Conservation (phyloP, 345 rosid species). For the Sisymbrium irio region DNA sequence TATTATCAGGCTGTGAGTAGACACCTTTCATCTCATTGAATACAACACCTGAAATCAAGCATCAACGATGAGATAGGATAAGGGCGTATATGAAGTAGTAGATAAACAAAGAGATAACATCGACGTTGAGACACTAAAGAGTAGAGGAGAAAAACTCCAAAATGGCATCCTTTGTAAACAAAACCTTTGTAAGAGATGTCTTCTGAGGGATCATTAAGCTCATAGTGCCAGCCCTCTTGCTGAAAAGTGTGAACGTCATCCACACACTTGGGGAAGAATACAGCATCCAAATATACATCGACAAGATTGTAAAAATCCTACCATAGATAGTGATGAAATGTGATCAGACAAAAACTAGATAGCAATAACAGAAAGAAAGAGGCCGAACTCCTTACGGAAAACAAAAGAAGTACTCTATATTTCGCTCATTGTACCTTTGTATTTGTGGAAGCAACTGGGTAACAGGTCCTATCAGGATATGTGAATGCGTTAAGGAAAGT, state of each 20-base stretch:
- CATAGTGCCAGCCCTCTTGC: constrained; percentile 99
- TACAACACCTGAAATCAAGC: constrained; percentile 73
- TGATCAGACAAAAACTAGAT: not conserved
- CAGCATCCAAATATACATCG: constrained; percentile 95
- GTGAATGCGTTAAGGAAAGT: constrained; percentile 96
- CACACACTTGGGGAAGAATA: constrained; percentile 95
- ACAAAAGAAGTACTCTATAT: not conserved
- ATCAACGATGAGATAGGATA: constrained; percentile 5
- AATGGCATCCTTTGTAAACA: not conserved
- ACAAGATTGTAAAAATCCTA: constrained; percentile 97
- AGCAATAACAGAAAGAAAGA: not conserved
- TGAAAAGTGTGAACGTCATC: constrained; percentile 88
- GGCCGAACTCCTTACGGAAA: not conserved
- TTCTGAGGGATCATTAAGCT: constrained; percentile 82
- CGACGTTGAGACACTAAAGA: not conserved
- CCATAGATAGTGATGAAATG: constrained; percentile 34
- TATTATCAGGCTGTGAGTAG: constrained; percentile 96
- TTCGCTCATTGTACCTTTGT: constrained; percentile 51
- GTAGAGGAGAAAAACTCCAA: not conserved
- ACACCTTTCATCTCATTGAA: constrained; percentile 99
- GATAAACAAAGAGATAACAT: constrained; percentile 7
- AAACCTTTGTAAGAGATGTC: constrained; percentile 90
- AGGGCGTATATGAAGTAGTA: not conserved
- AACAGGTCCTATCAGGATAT: constrained; percentile 96
- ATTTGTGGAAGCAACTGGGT: constrained; percentile 97